Conservation (phyloP, 2,329 filamentous ascomycete genomes). For the Alternaria sp. region DNA sequence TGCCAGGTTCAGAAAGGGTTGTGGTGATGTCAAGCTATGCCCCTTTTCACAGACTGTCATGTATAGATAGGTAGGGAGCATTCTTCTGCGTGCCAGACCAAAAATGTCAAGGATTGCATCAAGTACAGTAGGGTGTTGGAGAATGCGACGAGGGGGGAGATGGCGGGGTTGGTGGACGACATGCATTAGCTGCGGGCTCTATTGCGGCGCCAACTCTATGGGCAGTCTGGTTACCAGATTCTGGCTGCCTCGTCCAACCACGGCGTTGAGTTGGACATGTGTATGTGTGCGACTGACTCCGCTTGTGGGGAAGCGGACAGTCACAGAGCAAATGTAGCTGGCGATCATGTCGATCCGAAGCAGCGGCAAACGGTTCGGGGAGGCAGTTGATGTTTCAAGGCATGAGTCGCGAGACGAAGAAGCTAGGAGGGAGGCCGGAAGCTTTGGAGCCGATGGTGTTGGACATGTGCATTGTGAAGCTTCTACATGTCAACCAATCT, state of each 20-base stretch:
- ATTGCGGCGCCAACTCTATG: constrained; percentile 4
- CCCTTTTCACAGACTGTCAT: not conserved
- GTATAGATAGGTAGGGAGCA: not conserved
- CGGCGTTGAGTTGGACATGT: not conserved
- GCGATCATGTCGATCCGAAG: constrained; percentile 8
- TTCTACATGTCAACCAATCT: not conserved
- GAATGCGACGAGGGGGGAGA: not conserved
- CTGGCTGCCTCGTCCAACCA: constrained; percentile 1
- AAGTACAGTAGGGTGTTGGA: not conserved
- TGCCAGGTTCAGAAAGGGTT: not conserved
- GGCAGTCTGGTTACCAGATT: not conserved
- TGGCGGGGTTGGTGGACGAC: not conserved
- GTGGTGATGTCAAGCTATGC: not conserved
- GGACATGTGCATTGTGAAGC: not conserved
- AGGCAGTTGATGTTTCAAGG: not conserved
- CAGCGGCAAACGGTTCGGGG: not conserved
- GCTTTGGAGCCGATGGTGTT: constrained; percentile 2
- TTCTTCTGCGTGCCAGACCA: not conserved
- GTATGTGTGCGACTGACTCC: no score
- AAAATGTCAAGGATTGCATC: not conserved
- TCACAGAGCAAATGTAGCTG: not conserved
- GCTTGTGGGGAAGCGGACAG: constrained; percentile 4
- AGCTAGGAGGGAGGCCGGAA: constrained; percentile 1
- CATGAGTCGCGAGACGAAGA: not conserved
- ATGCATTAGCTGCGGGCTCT: constrained; percentile 5